Conservation (phyloP, 192 early-diverging fungal species). For the Podila verticillata region DNA sequence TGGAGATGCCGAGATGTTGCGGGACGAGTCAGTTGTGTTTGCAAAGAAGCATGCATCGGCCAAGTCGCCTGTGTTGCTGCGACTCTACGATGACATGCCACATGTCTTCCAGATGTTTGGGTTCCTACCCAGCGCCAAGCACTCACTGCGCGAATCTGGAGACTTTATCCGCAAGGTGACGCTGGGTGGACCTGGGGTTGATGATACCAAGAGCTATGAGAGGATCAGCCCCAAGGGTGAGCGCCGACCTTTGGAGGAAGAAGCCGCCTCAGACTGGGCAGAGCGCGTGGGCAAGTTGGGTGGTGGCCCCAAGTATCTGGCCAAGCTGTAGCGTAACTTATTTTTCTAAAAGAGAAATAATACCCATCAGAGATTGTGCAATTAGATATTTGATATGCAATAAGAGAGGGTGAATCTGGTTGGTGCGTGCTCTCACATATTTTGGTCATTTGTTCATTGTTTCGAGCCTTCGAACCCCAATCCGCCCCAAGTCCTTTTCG, state of each 20-base stretch:
- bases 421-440: too few relatives aligned
- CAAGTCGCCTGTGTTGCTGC: constrained; percentile 33
- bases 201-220: constrained; percentile 14
- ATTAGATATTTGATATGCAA: too few relatives aligned
- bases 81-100: constrained; percentile 61
- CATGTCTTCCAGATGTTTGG: constrained; percentile 63
- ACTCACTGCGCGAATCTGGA: constrained; percentile 34
- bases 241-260: constrained; percentile 32
- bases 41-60: constrained; percentile 36
- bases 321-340: constrained; percentile 32
- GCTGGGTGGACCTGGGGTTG: constrained; percentile 10
- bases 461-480: too few relatives aligned
- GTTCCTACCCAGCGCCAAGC: constrained; percentile 47
- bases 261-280: constrained; percentile 20
- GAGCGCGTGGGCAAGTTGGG: constrained; percentile 35
- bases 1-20: constrained; percentile 54
- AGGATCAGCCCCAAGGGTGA: constrained; percentile 23
- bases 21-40: constrained; percentile 60
- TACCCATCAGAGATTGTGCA: neutral
- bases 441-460: too few relatives aligned
- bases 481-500: too few relatives aligned
- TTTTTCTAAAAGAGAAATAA: neutral
- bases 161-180: constrained; percentile 45
- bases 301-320: constrained; percentile 40
- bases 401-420: too few relatives aligned